Conservation (phyloP, 306 rosid species). For the Echinosophora koreensis region DNA sequence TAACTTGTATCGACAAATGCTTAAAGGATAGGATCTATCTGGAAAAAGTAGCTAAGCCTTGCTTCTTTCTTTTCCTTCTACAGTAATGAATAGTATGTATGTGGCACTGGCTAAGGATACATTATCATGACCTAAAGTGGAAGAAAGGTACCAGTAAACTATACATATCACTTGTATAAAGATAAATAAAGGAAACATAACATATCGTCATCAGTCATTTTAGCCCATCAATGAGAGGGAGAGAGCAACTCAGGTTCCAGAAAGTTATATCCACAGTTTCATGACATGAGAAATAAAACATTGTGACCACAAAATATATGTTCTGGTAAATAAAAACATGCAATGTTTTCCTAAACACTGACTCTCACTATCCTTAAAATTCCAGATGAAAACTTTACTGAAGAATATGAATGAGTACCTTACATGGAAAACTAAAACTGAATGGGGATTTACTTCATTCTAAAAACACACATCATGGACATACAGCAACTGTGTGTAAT, state of each 20-base stretch:
- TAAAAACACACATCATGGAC: neutral
- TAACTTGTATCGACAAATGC: conserved; percentile 29
- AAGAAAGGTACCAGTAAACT: conserved; percentile 10
- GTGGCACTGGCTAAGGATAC: conserved; percentile 27
- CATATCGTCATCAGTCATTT: neutral
- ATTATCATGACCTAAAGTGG: neutral
- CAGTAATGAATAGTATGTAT: neutral
- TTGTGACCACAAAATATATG: neutral
- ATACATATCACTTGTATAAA: neutral
- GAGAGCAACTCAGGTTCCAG: neutral
- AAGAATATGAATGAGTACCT: neutral
- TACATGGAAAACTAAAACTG: neutral
- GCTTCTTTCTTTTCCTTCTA: conserved; percentile 6
- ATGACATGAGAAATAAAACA: conserved; percentile 5
- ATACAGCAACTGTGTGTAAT: neutral
- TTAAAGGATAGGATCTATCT: conserved; percentile 22
- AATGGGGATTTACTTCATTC: neutral
- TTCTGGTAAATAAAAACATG: neutral
- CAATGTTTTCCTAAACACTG: neutral
- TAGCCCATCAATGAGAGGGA: conserved; percentile 19
- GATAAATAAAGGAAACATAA: neutral
- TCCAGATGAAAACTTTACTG: conserved; percentile 1
- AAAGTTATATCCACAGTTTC: conserved; percentile 10
- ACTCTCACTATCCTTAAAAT: conserved; percentile 4
- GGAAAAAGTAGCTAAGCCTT: neutral